Evolutionary conservation across 371 early-diverging fungal genomes (phyloP), one percentile per base, ranked within the genome.

Genomic region (Circinella umbellata): DNA sequence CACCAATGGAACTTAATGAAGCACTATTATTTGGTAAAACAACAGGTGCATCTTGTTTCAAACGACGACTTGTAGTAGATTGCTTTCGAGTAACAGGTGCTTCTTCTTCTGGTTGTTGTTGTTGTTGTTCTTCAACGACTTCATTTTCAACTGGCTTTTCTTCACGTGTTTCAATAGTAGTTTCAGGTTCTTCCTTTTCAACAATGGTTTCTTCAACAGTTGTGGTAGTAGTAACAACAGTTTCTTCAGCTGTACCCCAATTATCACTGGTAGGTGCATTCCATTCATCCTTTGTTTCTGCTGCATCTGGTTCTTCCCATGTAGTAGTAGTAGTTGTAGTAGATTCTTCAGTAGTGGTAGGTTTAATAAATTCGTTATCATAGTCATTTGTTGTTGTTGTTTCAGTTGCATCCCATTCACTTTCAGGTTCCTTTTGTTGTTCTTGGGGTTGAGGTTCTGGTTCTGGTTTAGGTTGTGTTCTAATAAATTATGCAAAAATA

Each of bases 1-100:
- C 89, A 66, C 90, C 93, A 36, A 93, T 86, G 51, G 90, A 79
- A 61, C 89, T 88, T 11, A 93, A 74, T 20, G 85, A 76, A n/a
- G 90, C 75, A 37, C 84, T 81, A 51, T 86, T 86, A 38, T 81
- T 82, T 6, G 95, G 95, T 90, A 95, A 93, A 15, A 95, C 94
- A 34, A 96, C 95, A 38, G 95, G 89, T 9, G 90, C 91, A 71
- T 94, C 94, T 78, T 95, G 95, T 72, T 92, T 90, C 72, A 93
- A 87, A 68, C 84, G 86, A 71, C 82, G 89, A 37, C 64, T 66
- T 18, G 59, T 69, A 10, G 83, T 59, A 15, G 68, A 49, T 51
- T 51, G 51, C 61, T 72, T 71, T 42, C 55, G 37, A 15, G 69
- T 63, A 27, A 61, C 61, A n/a, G 66, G 42, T 37, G 39, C 66